phyloP scores from a whole-genome alignment of 2,329 filamentous ascomycete genomes.

The Colletotrichum musae region DNA sequence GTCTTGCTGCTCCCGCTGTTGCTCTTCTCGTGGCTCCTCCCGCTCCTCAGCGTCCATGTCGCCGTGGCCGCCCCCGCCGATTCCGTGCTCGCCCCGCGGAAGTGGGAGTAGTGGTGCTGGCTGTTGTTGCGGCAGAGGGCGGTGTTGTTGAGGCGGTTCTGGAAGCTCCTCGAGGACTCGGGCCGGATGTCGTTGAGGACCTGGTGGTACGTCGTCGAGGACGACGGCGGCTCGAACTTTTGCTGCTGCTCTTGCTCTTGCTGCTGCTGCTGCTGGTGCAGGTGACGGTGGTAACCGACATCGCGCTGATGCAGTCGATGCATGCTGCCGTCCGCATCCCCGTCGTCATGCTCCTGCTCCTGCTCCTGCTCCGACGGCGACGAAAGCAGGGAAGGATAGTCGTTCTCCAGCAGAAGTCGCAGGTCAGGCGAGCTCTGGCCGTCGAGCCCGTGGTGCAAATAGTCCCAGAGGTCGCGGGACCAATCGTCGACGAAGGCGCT shows the following conservation, averaged over 20 bases:
- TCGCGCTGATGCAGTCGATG: too few species aligned
- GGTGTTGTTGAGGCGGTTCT: not conserved
- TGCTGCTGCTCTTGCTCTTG: not conserved
- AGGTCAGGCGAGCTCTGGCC: constrained; percentile 36
- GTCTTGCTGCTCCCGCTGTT: constrained; percentile 31
- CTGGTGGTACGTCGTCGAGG: constrained; percentile 29
- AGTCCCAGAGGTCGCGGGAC: constrained; percentile 36
- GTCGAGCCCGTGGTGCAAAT: constrained; percentile 39
- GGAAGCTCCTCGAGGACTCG: constrained; percentile 33
- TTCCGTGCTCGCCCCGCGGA: constrained; percentile 22
- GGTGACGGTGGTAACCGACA: not conserved
- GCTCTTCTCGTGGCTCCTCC: constrained; percentile 33
- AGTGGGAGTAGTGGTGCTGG: not conserved
- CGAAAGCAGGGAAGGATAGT: not conserved
- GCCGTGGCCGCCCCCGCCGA: not conserved
- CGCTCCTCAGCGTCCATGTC: constrained; percentile 14
- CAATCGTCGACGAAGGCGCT: constrained; percentile 7
- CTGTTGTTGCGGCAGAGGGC: not conserved
- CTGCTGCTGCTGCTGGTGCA: constrained; percentile 9
- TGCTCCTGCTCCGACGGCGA: too few species aligned
- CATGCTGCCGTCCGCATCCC: not conserved
- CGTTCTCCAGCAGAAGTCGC: constrained; percentile 6
- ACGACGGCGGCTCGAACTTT: not conserved
- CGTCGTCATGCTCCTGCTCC: not conserved
- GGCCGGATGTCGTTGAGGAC: constrained; percentile 24